Percentiles rank a stretch among this genome's conserved stretches.
Evolutionary conservation across 495 filamentous ascomycete genomes (phyloP).

Genomic region (Talaromyces adpressus): DNA sequence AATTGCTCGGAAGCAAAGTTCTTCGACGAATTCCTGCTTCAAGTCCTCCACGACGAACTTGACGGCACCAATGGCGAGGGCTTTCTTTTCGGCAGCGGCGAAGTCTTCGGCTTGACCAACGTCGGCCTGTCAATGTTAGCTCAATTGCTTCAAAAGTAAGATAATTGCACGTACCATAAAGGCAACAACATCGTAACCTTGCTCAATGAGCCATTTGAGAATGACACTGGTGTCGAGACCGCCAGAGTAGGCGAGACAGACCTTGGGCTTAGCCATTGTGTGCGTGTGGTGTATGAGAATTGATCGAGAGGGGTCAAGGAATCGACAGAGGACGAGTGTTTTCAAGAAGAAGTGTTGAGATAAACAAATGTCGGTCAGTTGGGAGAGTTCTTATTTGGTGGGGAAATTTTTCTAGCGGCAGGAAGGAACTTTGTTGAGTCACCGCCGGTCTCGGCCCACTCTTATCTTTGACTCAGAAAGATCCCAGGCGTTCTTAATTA

Average conservation of each 20-base stretch:
- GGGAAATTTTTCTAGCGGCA: neutral
- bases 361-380: slow-evolving; percentile 6
- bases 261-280: slow-evolving; percentile 12
- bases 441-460: slow-evolving; percentile 4
- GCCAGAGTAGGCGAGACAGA: slow-evolving; percentile 15
- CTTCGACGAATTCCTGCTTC: slow-evolving; percentile 70
- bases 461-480: neutral
- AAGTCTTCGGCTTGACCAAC: slow-evolving; percentile 62
- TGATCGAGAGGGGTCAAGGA: neutral
- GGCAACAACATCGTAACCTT: slow-evolving; percentile 62
- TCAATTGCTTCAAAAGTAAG: neutral
- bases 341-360: neutral
- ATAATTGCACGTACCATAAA: slow-evolving; percentile 40
- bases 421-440: neutral
- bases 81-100: slow-evolving; percentile 51
- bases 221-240: slow-evolving; percentile 20
- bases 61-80: slow-evolving; percentile 28
- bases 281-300: neutral
- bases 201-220: slow-evolving; percentile 58
- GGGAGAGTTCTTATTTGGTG: neutral
- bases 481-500: no score
- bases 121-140: slow-evolving; percentile 43
- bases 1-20: slow-evolving; percentile 83
- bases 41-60: slow-evolving; percentile 45
- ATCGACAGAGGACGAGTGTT: neutral